Conservation (phyloP, 805 yeast genomes). For the Pichia rugopelliculosa region DNA sequence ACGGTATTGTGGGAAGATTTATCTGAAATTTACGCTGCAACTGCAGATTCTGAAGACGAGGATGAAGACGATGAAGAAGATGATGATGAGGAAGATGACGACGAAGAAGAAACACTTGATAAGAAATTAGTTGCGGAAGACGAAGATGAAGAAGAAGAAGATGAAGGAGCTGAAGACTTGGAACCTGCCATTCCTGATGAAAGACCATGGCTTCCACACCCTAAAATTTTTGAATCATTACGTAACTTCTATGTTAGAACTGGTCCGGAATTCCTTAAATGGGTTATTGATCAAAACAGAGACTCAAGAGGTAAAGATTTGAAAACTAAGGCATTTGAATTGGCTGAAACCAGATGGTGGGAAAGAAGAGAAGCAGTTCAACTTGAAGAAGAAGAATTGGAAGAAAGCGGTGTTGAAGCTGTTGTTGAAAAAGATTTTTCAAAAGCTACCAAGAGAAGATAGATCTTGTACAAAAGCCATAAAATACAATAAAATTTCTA, state of each 20-base stretch:
- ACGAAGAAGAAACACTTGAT: slow-evolving; percentile 35
- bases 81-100: slow-evolving; percentile 54
- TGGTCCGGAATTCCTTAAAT: slow-evolving; percentile 79
- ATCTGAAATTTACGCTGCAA: slow-evolving; percentile 45
- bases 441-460: slow-evolving; percentile 41
- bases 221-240: slow-evolving; percentile 82
- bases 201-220: slow-evolving; percentile 96
- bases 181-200: slow-evolving; percentile 78
- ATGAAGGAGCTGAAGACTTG: slow-evolving; percentile 50
- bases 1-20: slow-evolving; percentile 87
- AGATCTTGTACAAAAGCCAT: too few species aligned
- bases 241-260: slow-evolving; percentile 81
- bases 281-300: slow-evolving; percentile 84
- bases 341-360: slow-evolving; percentile 97
- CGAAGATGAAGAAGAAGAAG: slow-evolving; percentile 58
- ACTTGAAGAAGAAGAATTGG: slow-evolving; percentile 79
- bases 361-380: slow-evolving; percentile 92
- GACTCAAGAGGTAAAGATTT: slow-evolving; percentile 85
- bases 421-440: slow-evolving; percentile 67
- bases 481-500: not conserved
- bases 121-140: slow-evolving; percentile 38
- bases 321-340: slow-evolving; percentile 81
- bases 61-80: slow-evolving; percentile 61
- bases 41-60: slow-evolving; percentile 57
- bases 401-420: slow-evolving; percentile 90